phyloP scores from a whole-genome alignment of 169 alveolate genomes.

The Plasmodium adleri region DNA sequence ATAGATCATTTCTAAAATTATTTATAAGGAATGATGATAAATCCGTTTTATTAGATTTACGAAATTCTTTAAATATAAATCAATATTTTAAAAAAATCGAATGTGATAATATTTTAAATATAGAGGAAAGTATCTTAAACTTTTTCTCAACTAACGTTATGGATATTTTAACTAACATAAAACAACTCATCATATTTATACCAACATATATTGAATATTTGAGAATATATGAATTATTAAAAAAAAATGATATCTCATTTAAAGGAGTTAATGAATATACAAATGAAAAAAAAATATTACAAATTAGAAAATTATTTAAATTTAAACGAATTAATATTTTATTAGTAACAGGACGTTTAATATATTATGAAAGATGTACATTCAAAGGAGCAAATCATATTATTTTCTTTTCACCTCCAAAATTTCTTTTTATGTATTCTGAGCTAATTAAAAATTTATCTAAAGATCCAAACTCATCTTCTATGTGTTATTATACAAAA shows the following conservation, averaged over 20 bases:
- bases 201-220: slow-evolving; percentile 73
- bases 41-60: slow-evolving; percentile 24
- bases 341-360: slow-evolving; percentile 63
- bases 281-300: slow-evolving; percentile 42
- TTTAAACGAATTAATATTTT: slow-evolving; percentile 61
- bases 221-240: slow-evolving; percentile 44
- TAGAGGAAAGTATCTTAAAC: slow-evolving; percentile 48
- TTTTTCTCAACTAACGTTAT: slow-evolving; percentile 55
- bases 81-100: slow-evolving; percentile 71
- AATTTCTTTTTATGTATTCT: slow-evolving; percentile 54
- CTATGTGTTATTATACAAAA: slow-evolving; percentile 82
- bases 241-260: slow-evolving; percentile 66
- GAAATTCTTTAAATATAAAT: slow-evolving; percentile 29
- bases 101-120: slow-evolving; percentile 43
- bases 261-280: slow-evolving; percentile 75
- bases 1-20: slow-evolving; percentile 43
- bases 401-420: slow-evolving; percentile 71
- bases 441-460: slow-evolving; percentile 61
- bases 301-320: slow-evolving; percentile 59
- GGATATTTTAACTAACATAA: slow-evolving; percentile 45
- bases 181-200: slow-evolving; percentile 62
- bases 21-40: slow-evolving; percentile 30
- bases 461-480: slow-evolving; percentile 49
- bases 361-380: slow-evolving; percentile 69
- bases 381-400: slow-evolving; percentile 67